These are phyloP conservation scores for Teunomyces gatunensis DNA, from an alignment of 805 yeast genomes.

Conservation along the genomic window DNA sequence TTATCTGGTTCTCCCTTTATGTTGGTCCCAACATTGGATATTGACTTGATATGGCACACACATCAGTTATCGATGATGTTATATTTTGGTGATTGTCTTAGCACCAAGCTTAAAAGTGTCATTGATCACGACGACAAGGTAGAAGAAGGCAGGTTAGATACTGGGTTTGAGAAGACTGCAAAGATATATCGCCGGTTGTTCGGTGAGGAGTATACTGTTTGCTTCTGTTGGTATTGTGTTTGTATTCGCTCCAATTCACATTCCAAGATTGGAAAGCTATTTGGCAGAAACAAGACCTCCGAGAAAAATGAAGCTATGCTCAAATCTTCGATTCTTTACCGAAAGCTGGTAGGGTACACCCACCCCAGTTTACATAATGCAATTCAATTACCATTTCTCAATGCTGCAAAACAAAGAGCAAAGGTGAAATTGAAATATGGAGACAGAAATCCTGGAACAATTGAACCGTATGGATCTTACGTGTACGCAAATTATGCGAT, in stretches of 20 bases:
- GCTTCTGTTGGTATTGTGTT: slow-evolving; percentile 19
- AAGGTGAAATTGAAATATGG: slow-evolving; percentile 4
- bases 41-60: slow-evolving; percentile 28
- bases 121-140: slow-evolving; percentile 27
- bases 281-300: background rate
- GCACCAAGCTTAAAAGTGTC: slow-evolving; percentile 4
- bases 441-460: background rate
- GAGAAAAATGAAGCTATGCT: background rate
- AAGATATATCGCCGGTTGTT: slow-evolving; percentile 12
- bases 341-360: slow-evolving; percentile 9
- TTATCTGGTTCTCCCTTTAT: slow-evolving; percentile 2
- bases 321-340: slow-evolving; percentile 1
- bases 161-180: slow-evolving; percentile 16
- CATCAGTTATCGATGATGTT: slow-evolving; percentile 18
- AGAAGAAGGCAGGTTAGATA: slow-evolving; percentile 17
- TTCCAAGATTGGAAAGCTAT: slow-evolving; percentile 6
- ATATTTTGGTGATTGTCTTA: slow-evolving; percentile 13
- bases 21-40: slow-evolving; percentile 26
- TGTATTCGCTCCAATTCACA: slow-evolving; percentile 5
- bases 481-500: slow-evolving; percentile 2
- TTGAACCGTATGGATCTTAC: background rate
- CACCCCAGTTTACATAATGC: slow-evolving; percentile 17
- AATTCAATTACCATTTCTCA: slow-evolving; percentile 6
- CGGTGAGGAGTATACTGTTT: slow-evolving; percentile 17
- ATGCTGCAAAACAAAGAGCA: slow-evolving; percentile 3